A percentile compares a stretch with the other conserved stretches of the same genome.
Evolutionary conservation across 2,329 filamentous ascomycete species (phyloP).

Genomic region (Sclerotinia glacialis): DNA sequence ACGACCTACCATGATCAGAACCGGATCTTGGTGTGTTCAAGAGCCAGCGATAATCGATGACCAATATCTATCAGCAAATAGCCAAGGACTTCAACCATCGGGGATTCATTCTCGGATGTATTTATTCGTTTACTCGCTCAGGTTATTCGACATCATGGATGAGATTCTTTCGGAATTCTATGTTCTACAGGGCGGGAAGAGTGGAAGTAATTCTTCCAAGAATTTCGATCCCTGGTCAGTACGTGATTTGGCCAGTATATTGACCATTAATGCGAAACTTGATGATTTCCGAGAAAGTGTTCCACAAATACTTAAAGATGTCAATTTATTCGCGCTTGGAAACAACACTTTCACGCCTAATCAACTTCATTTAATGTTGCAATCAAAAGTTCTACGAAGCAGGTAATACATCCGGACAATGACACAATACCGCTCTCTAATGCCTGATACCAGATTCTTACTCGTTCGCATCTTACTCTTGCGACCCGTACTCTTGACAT

Average conservation of each 20-base stretch:
- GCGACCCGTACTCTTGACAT: constrained; percentile 1
- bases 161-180: constrained; percentile 26
- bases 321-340: neutral
- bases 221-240: constrained; percentile 13
- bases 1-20: constrained; percentile 30
- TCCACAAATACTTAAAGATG: constrained; percentile 23
- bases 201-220: neutral
- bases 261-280: constrained; percentile 27
- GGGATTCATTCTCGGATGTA: constrained; percentile 32
- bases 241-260: constrained; percentile 16
- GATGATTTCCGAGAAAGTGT: constrained; percentile 24
- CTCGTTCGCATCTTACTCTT: constrained; percentile 18
- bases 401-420: constrained; percentile 19
- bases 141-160: constrained; percentile 30
- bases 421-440: neutral
- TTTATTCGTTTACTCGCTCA: constrained; percentile 28
- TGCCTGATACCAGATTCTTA: neutral
- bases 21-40: constrained; percentile 18
- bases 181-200: constrained; percentile 14
- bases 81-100: constrained; percentile 32
- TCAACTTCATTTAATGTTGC: constrained; percentile 21
- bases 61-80: constrained; percentile 32
- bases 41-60: constrained; percentile 36
- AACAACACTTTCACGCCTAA: neutral
- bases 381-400: constrained; percentile 24